Evolutionary conservation across 2,329 filamentous ascomycete species (phyloP), one percentile per base, ranked within the genome.

Genomic region (Colletotrichum sp.): DNA sequence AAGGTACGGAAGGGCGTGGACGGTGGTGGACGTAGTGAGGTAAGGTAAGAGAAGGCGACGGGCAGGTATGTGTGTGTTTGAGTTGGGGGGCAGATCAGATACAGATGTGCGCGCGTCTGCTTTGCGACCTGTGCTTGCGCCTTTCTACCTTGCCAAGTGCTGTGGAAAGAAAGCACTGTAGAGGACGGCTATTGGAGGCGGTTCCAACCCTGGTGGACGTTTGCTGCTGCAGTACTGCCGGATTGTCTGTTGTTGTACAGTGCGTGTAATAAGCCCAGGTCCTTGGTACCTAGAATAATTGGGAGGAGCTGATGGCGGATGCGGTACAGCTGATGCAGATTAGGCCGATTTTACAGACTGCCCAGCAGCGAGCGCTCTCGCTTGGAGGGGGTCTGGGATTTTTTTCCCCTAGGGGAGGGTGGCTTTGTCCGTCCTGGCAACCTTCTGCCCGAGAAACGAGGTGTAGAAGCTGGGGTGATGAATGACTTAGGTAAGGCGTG

Each of bases 1-100:
- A 70, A 43, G 61, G 60, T 32, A 55, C 30, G 36, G 43, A 32
- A 57, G 32, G 65, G 55, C 59, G 66, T 52, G 43, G 43, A 52
- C n/a, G 43, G 43, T 52, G 43, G 43, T 52, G n/a, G 43, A 52
- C 16, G 43, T 52, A 52, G 43, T 52, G 24, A 24, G 36, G 57
- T 70, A 63, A n/a, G 26, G 21, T 16, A 21, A 28, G 30, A 60
- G n/a, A 69, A 69, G 30, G 24, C 36, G 66, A 74, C 57, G 59
- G 67, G 43, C 43, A 60, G 43, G 48, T 60, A 59, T 71, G 43
- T 71, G 65, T 64, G 64, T 64, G 72, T 71, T 65, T 52, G 30
- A 71, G 48, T 63, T 69, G 71, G 64, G 59, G 59, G 48, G n/a
- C 55, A 72, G 64, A 72, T 72, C 28, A 72, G 55, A 72, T 68